A percentile compares a stretch with the other conserved stretches of the same genome.
Evolutionary conservation across 257 asterid species (phyloP).

Genomic region (Fraxinus excelsior): DNA sequence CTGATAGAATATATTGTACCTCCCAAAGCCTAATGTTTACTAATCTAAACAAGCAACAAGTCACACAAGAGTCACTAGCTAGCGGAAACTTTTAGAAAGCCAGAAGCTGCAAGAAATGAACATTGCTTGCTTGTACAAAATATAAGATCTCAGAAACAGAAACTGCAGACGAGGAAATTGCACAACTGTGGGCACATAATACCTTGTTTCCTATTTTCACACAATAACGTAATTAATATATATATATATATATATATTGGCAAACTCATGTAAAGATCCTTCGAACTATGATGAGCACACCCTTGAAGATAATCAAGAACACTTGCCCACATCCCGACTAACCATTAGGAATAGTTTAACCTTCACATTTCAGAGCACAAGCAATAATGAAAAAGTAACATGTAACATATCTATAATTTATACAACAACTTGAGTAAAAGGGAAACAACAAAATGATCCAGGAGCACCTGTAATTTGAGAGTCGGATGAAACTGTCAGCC

Average conservation of each 20-base stretch:
- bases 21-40: not conserved
- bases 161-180: too few relatives aligned
- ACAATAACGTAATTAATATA: not conserved
- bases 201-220: not conserved
- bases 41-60: not conserved
- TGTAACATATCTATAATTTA: conserved; percentile 26
- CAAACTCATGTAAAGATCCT: not conserved
- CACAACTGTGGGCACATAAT: not conserved
- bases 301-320: conserved; percentile 20
- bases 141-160: too few relatives aligned
- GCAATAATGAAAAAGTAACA: conserved; percentile 23
- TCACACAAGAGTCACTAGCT: not conserved
- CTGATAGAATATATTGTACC: not conserved
- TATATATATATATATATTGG: not conserved
- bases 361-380: conserved; percentile 23
- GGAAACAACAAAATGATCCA: conserved; percentile 18
- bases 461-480: conserved; percentile 30
- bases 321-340: conserved; percentile 17
- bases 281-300: conserved; percentile 13
- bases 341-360: conserved; percentile 14
- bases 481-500: conserved; percentile 19
- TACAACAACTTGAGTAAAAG: conserved; percentile 23
- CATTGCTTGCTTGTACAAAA: not conserved
- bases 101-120: not conserved
- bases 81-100: not conserved